phyloP scores from a whole-genome alignment of 2,329 filamentous ascomycete genomes.

The Colletotrichum cordylinicola region DNA sequence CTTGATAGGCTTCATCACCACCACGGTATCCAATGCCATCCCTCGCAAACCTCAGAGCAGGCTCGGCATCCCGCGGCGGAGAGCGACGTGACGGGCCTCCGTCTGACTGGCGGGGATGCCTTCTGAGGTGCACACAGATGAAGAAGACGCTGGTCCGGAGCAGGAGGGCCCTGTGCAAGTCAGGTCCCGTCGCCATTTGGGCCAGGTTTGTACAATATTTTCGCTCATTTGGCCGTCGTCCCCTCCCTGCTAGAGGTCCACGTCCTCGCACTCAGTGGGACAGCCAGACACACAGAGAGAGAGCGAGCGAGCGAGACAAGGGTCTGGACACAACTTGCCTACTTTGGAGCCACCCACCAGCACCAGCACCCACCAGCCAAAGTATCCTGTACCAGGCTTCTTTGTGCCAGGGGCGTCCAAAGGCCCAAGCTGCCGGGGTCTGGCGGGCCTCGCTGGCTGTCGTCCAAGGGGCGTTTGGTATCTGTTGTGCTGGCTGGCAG shows the following conservation, averaged over 20 bases:
- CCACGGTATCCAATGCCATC: background rate
- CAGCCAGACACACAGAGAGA: background rate
- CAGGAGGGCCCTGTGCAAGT: background rate
- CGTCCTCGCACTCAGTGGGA: background rate
- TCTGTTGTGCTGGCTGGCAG: background rate
- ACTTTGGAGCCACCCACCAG: background rate
- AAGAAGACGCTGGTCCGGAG: background rate
- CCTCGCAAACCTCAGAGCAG: background rate
- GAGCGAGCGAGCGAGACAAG: background rate
- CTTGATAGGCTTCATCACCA: background rate
- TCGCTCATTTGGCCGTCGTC: background rate
- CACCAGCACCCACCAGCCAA: background rate
- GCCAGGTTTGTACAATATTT: background rate
- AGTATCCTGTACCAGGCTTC: background rate
- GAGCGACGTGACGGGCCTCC: background rate
- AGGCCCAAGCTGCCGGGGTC: background rate
- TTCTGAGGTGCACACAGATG: background rate
- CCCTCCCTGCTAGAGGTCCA: background rate
- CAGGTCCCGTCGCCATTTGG: background rate
- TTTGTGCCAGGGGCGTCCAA: background rate
- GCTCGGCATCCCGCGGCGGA: constrained; percentile 1
- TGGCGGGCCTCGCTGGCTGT: background rate
- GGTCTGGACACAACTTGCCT: background rate
- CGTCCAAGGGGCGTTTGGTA: background rate
- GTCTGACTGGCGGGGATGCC: background rate